These are phyloP conservation scores for Pichia paraexigua DNA, from an alignment of 805 yeast genomes.

Conservation along the genomic window DNA sequence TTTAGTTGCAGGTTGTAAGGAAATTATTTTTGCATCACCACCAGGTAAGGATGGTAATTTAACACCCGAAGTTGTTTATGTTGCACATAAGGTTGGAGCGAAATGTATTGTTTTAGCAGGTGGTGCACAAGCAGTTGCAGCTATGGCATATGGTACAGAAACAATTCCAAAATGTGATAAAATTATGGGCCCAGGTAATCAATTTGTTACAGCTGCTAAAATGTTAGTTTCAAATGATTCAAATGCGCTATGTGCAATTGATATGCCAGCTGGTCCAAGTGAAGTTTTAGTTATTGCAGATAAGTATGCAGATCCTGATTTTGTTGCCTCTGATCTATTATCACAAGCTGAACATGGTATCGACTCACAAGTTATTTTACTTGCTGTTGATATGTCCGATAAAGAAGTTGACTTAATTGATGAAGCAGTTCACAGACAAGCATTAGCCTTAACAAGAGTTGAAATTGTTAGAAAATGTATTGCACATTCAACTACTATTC, in stretches of 20 bases:
- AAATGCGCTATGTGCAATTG: conserved; percentile 89
- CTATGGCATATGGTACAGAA: conserved; percentile 98
- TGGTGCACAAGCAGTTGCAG: conserved; percentile 98
- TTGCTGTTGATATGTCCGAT: conserved; percentile 66
- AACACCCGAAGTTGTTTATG: conserved; percentile 96
- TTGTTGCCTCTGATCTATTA: conserved; percentile 91
- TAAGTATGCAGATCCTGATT: conserved; percentile 79
- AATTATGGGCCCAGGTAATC: conserved; percentile 98
- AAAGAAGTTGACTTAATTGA: conserved; percentile 62
- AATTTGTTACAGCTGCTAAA: conserved; percentile 98
- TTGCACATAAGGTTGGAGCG: conserved; percentile 94
- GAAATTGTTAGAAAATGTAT: conserved; percentile 90
- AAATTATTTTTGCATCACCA: conserved; percentile 89
- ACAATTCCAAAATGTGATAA: conserved; percentile 89
- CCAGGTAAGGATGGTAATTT: conserved; percentile 89
- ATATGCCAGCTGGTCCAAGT: conserved; percentile 99
- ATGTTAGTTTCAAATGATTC: conserved; percentile 96
- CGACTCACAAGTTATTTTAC: conserved; percentile 91
- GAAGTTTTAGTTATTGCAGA: conserved; percentile 97
- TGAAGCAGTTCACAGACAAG: conserved; percentile 78
- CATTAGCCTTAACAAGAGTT: conserved; percentile 76
- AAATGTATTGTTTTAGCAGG: conserved; percentile 88
- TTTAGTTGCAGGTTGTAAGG: conserved; percentile 91
- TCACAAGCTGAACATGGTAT: conserved; percentile 99
- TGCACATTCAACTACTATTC: conserved; percentile 78